Conservation (phyloP, 129 eudicot genomes). For the Solidago caesia region DNA sequence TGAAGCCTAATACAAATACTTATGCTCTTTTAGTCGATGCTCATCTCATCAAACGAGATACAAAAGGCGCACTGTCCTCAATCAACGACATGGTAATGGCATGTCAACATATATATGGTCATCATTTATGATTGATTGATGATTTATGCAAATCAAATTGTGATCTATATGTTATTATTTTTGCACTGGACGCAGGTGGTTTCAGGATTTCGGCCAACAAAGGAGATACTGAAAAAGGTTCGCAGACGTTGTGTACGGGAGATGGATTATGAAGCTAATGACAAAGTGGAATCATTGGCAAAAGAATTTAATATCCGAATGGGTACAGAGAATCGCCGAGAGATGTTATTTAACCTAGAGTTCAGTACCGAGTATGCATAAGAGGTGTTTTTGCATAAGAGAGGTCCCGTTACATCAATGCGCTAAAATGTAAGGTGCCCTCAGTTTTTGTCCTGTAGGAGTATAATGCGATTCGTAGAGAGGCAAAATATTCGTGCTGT, state of each 20-base stretch:
- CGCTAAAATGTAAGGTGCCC: constrained; percentile 26
- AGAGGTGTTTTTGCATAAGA: constrained; percentile 22
- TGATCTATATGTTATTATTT: not conserved
- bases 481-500: no score
- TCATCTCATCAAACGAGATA: constrained; percentile 70
- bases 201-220: constrained; percentile 70
- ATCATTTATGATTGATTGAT: not conserved
- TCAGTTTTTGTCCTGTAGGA: not conserved
- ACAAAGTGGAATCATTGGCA: constrained; percentile 47
- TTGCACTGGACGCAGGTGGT: constrained; percentile 44
- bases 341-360: constrained; percentile 60
- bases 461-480: not conserved
- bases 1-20: constrained; percentile 74
- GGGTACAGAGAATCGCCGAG: constrained; percentile 66
- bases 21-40: constrained; percentile 78
- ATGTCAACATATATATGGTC: not conserved
- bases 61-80: constrained; percentile 61
- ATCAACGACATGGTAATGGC: constrained; percentile 67
- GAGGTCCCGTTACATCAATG: constrained; percentile 7
- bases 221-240: constrained; percentile 64
- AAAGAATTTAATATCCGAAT: constrained; percentile 50
- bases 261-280: constrained; percentile 67
- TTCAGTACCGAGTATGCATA: constrained; percentile 50
- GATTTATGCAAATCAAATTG: not conserved
- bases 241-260: constrained; percentile 75